phyloP scores from a whole-genome alignment of 2,329 filamentous ascomycete species.

The Truncatella angustata region DNA sequence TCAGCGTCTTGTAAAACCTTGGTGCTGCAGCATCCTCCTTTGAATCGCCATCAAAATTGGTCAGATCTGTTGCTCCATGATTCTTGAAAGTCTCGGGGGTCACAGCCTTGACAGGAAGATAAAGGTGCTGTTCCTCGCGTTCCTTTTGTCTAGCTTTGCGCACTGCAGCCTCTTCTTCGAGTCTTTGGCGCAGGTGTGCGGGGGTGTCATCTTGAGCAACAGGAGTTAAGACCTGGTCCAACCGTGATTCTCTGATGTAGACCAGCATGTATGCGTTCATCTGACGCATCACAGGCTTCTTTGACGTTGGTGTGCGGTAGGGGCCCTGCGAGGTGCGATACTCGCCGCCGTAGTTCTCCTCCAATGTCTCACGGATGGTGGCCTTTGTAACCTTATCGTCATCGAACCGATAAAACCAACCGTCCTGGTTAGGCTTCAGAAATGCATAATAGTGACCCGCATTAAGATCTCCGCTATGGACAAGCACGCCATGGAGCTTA shows the following conservation, averaged over 20 bases:
- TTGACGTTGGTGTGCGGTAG: constrained; percentile 40
- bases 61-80: constrained; percentile 83
- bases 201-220: constrained; percentile 80
- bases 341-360: constrained; percentile 95
- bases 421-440: constrained; percentile 88
- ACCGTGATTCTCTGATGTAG: constrained; percentile 82
- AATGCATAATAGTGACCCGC: constrained; percentile 98
- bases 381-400: constrained; percentile 96
- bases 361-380: constrained; percentile 84
- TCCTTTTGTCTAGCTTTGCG: constrained; percentile 80
- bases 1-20: constrained; percentile 69
- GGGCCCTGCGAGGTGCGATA: constrained; percentile 56
- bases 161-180: constrained; percentile 78
- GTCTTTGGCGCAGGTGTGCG: constrained; percentile 68
- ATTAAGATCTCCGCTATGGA: constrained; percentile 95
- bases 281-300: constrained; percentile 59
- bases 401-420: constrained; percentile 95
- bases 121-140: constrained; percentile 90
- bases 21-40: constrained; percentile 65
- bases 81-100: constrained; percentile 77
- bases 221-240: constrained; percentile 79
- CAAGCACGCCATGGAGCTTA: constrained; percentile 89
- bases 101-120: constrained; percentile 80
- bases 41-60: constrained; percentile 60
- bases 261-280: constrained; percentile 98